Conservation (phyloP, 805 yeast genomes). For the Lipomyces yamadae region DNA sequence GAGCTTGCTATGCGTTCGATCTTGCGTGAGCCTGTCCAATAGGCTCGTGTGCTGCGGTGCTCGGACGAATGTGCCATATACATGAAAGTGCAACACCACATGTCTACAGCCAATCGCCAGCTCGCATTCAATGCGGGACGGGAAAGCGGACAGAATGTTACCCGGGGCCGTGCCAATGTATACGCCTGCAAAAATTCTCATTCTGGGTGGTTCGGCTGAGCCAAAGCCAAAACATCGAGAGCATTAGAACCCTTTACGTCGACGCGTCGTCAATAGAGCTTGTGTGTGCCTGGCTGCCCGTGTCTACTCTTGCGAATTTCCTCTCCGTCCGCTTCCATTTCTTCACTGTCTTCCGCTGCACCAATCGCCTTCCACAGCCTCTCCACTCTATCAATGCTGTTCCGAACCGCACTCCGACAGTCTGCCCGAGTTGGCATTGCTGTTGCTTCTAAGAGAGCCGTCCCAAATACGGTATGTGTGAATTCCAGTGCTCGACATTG, state of each 20-base stretch:
- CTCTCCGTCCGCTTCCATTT: slow-evolving; percentile 16
- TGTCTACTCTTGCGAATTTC: not conserved
- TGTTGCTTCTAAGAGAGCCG: slow-evolving; percentile 45
- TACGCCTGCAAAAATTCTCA: slow-evolving; percentile 19
- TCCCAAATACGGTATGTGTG: slow-evolving; percentile 42
- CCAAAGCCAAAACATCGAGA: not conserved
- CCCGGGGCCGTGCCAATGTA: slow-evolving; percentile 9
- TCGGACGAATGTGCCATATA: not conserved
- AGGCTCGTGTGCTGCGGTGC: not conserved
- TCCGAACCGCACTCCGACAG: slow-evolving; percentile 51
- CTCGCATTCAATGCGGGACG: slow-evolving; percentile 11
- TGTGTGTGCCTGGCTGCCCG: slow-evolving; percentile 1
- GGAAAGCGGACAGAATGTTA: slow-evolving; percentile 9
- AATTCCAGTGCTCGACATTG: not conserved
- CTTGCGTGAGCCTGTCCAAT: slow-evolving; percentile 13
- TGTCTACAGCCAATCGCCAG: slow-evolving; percentile 11
- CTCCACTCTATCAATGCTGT: slow-evolving; percentile 39
- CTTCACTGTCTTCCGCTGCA: slow-evolving; percentile 23
- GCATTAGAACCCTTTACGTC: not conserved
- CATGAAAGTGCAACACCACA: not conserved
- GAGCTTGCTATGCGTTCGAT: not conserved
- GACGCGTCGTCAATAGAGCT: not conserved
- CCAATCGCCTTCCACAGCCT: slow-evolving; percentile 18
- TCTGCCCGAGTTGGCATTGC: slow-evolving; percentile 48
- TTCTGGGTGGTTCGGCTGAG: slow-evolving; percentile 11